Conservation (phyloP, 192 early-diverging fungal genomes). For the Haplosporangium gracile region DNA sequence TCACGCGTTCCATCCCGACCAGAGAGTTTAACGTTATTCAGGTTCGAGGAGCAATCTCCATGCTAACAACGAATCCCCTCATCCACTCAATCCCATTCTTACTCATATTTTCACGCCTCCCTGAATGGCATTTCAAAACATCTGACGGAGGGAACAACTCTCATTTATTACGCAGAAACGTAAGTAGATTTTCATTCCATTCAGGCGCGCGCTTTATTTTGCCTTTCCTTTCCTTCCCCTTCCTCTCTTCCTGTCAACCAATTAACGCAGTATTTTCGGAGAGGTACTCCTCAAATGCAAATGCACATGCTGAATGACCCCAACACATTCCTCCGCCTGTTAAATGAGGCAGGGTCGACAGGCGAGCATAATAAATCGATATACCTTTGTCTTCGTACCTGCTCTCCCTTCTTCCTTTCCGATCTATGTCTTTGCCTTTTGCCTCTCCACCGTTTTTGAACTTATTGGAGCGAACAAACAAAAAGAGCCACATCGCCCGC, state of each 20-base stretch:
- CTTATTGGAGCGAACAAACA: too few species aligned
- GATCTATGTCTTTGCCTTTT: slow-evolving; percentile 5
- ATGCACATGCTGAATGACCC: background rate
- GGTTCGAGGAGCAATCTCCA: too few species aligned
- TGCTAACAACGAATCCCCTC: too few species aligned
- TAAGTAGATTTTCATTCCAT: background rate
- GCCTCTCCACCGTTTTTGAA: background rate
- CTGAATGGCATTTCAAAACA: too few species aligned
- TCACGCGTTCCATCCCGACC: too few species aligned
- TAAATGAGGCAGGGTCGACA: background rate
- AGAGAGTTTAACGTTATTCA: too few species aligned
- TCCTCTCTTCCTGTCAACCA: background rate
- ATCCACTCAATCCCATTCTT: too few species aligned
- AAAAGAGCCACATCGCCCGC: too few species aligned
- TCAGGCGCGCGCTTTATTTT: background rate
- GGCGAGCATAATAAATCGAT: background rate
- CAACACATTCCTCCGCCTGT: background rate
- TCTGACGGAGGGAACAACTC: background rate
- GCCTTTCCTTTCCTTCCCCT: background rate
- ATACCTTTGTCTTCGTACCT: background rate
- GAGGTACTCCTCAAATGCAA: background rate
- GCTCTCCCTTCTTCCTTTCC: slow-evolving; percentile 1
- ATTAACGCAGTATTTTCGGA: background rate
- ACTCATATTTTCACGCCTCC: too few species aligned
- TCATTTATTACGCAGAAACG: background rate